A percentile compares a stretch with the other conserved stretches of the same genome.
phyloP scores from a whole-genome alignment of 345 rosid genomes.

The Citrus maxima region DNA sequence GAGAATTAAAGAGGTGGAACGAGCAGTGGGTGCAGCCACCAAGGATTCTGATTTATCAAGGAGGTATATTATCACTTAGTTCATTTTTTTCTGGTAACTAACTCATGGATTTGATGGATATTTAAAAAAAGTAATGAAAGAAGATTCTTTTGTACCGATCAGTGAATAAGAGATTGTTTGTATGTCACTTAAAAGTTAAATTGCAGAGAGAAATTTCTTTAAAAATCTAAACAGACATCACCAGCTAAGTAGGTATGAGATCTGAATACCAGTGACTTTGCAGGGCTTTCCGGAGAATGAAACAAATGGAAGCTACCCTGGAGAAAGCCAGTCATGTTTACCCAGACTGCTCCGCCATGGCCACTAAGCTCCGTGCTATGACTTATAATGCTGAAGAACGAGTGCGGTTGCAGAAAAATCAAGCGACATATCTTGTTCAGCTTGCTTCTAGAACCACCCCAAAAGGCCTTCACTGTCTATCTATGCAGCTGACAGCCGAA shows the following conservation, averaged over 20 bases:
- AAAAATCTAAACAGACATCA: neutral
- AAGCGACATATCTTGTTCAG: conserved; percentile 66
- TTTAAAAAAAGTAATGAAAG: neutral
- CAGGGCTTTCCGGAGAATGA: conserved; percentile 70
- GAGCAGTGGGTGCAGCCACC: conserved; percentile 47
- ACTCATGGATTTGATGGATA: neutral
- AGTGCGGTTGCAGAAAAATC: conserved; percentile 61
- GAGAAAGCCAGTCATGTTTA: conserved; percentile 52
- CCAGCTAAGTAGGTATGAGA: neutral
- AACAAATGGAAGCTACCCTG: conserved; percentile 53
- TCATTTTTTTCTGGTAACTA: neutral
- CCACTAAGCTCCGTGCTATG: conserved; percentile 74
- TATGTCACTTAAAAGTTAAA: neutral
- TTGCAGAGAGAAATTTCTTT: neutral
- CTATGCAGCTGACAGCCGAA: conserved; percentile 82
- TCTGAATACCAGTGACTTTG: conserved; percentile 28
- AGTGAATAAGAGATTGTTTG: neutral
- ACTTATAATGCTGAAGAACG: conserved; percentile 68
- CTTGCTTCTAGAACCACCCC: conserved; percentile 89
- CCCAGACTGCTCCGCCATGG: conserved; percentile 67
- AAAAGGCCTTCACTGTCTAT: conserved; percentile 92
- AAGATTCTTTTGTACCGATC: neutral
- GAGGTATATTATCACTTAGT: conserved; percentile 40
- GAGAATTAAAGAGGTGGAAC: conserved; percentile 72
- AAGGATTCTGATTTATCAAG: conserved; percentile 75